Evolutionary conservation across 768 basidiomycete species (phyloP).

Genomic region (Clitopilus passeckerianus): DNA sequence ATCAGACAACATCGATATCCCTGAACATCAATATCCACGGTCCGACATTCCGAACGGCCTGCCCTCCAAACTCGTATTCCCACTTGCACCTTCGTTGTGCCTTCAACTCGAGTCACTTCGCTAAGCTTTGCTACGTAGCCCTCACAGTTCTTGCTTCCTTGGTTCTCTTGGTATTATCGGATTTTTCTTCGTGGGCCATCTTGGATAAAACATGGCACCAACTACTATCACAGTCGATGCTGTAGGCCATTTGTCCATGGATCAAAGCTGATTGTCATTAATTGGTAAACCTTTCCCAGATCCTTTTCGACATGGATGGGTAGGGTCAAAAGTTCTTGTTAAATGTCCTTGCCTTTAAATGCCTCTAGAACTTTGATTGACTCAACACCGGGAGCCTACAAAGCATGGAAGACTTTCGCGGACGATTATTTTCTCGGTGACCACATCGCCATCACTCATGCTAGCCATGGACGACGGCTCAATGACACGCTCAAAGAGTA

Average conservation of each 20-base stretch:
- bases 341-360: background rate
- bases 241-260: constrained; percentile 23
- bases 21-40: no score
- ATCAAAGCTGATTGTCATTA: background rate
- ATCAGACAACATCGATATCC: no score
- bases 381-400: constrained; percentile 78
- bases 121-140: no score
- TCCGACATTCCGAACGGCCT: no score
- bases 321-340: constrained; percentile 20
- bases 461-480: constrained; percentile 73
- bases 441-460: constrained; percentile 40
- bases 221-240: constrained; percentile 38
- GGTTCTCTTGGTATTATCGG: no score
- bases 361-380: constrained; percentile 63
- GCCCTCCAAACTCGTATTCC: no score
- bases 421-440: constrained; percentile 55
- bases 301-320: constrained; percentile 73
- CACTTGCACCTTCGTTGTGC: no score
- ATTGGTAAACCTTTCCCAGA: constrained; percentile 27
- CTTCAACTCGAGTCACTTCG: no score
- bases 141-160: no score
- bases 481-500: constrained; percentile 70
- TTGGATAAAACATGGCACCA: background rate
- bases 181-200: background rate
- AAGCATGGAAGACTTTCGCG: constrained; percentile 71